Evolutionary conservation across 83 land plant genomes (phyloP).

Genomic region (Picea engelmannii): DNA sequence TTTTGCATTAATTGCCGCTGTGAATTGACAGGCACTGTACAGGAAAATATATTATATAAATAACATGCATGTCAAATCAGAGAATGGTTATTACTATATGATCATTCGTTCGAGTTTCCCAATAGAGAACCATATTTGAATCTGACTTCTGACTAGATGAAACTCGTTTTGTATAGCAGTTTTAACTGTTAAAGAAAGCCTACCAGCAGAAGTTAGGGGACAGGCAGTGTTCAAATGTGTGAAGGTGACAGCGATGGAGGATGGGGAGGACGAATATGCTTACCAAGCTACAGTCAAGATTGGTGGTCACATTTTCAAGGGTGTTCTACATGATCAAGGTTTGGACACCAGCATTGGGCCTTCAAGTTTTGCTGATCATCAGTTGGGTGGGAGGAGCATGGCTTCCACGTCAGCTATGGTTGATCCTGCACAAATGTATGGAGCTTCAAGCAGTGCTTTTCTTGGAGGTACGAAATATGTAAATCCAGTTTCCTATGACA

Average conservation of each 20-base stretch:
- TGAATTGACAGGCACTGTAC: too few species aligned
- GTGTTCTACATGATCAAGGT: slow-evolving; percentile 57
- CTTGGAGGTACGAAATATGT: slow-evolving; percentile 36
- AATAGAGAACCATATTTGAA: too few species aligned
- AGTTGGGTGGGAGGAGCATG: slow-evolving; percentile 32
- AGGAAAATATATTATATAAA: too few species aligned
- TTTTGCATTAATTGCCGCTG: too few species aligned
- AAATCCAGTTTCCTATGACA: too few species aligned
- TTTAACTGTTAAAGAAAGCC: slow-evolving; percentile 8
- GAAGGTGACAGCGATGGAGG: slow-evolving; percentile 43
- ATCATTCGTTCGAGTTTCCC: too few species aligned
- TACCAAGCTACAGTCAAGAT: slow-evolving; percentile 54
- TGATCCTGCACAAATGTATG: slow-evolving; percentile 34
- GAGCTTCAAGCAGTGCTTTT: slow-evolving; percentile 26
- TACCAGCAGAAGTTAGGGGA: slow-evolving; percentile 44
- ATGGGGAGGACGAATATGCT: slow-evolving; percentile 45
- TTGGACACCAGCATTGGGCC: slow-evolving; percentile 18
- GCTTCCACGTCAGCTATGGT: slow-evolving; percentile 30
- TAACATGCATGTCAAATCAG: too few species aligned
- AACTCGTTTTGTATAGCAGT: too few species aligned
- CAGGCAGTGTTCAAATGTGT: slow-evolving; percentile 49
- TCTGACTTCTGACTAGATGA: too few species aligned
- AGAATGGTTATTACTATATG: too few species aligned
- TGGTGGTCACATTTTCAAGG: slow-evolving; percentile 60
- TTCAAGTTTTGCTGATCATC: slow-evolving; percentile 62